Base-by-base conservation (phyloP, 805 yeast genomes). In the Yueomyces sinensis region DNA sequence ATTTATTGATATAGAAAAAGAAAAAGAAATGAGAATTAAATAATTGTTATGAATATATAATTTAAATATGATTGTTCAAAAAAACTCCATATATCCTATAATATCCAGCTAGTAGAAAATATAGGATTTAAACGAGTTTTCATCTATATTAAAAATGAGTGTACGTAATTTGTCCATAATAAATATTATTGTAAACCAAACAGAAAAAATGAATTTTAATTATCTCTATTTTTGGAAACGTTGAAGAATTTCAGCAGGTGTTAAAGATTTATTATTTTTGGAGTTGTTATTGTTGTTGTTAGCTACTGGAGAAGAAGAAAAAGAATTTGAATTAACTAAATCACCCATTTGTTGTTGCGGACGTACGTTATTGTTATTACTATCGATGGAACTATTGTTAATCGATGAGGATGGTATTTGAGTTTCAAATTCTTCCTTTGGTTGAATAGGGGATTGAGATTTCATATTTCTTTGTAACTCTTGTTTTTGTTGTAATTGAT, bases 231-330 rank as follows among this genome's bases (percentile, higher is more conserved):
- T 58, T 39, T 59, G 63, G 23, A 47, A 42, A 18, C 53, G 43
- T 39, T 53, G 59, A 19, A 51, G 42, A 32, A 52, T 51, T 35
- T 57, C 63, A 35, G 43, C 53, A 9, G 58, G 55, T 3, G 59
- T 51, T 3, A 61, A 59, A 19, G 59, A 52, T 25, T 40, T 41
- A 9, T 28, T 28, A n/a, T 7, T 17, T 6, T 9, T 33, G 30
- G 19, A 30, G 37, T 32, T 6, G 32, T 29, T 27, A 31, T 30
- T 37, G 17, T 23, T 31, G 27, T n/a, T 27, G 29, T 17, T 18
- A 32, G 37, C 25, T 37, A 47, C 37, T 43, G 42, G 32, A 49
- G 45, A 33, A 44, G 42, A 32, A 42, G 51, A 17, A 46, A 7
- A 11, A 20, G 24, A 20, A 20, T 7, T 20, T 7, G 7, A 7